Evolutionary conservation across 805 yeast species (phyloP).

Genomic region (Cyberlindnera petersonii): DNA sequence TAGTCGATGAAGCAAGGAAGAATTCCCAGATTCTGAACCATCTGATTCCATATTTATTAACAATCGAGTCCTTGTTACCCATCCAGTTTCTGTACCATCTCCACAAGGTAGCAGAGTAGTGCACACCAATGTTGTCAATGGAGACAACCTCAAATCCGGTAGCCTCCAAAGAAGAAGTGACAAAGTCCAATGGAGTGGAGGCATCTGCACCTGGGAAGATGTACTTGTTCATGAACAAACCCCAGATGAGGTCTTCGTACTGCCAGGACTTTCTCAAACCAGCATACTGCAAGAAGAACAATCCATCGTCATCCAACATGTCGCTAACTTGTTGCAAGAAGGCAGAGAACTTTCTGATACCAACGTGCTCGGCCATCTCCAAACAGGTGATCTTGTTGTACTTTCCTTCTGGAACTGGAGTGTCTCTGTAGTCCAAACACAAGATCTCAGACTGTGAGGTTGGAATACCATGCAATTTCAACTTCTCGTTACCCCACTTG

Average conservation of each 20-base stretch:
- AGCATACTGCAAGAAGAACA: slow-evolving; percentile 82
- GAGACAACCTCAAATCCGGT: slow-evolving; percentile 83
- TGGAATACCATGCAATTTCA: slow-evolving; percentile 64
- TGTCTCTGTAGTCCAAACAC: slow-evolving; percentile 86
- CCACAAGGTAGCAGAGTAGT: slow-evolving; percentile 87
- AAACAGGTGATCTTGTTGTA: slow-evolving; percentile 87
- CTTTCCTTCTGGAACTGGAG: slow-evolving; percentile 65
- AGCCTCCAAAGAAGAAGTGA: slow-evolving; percentile 69
- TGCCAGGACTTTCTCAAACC: slow-evolving; percentile 92
- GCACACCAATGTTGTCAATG: slow-evolving; percentile 87
- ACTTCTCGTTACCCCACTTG: slow-evolving; percentile 74
- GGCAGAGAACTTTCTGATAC: slow-evolving; percentile 74
- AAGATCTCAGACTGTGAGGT: slow-evolving; percentile 69
- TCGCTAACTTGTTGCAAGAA: slow-evolving; percentile 79
- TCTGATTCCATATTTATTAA: slow-evolving; percentile 77
- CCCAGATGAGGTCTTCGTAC: slow-evolving; percentile 92
- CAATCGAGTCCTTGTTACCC: slow-evolving; percentile 70
- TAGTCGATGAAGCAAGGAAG: slow-evolving; percentile 78
- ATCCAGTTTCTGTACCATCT: slow-evolving; percentile 95
- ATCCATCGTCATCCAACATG: slow-evolving; percentile 88
- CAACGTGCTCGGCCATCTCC: slow-evolving; percentile 97
- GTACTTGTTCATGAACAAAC: slow-evolving; percentile 92
- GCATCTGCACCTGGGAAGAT: slow-evolving; percentile 98
- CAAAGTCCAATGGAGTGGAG: slow-evolving; percentile 87
- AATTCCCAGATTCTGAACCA: slow-evolving; percentile 95